Percentiles rank a stretch among this genome's conserved stretches.
phyloP scores from a whole-genome alignment of 2,329 filamentous ascomycete genomes.

The Diaporthe sp. region DNA sequence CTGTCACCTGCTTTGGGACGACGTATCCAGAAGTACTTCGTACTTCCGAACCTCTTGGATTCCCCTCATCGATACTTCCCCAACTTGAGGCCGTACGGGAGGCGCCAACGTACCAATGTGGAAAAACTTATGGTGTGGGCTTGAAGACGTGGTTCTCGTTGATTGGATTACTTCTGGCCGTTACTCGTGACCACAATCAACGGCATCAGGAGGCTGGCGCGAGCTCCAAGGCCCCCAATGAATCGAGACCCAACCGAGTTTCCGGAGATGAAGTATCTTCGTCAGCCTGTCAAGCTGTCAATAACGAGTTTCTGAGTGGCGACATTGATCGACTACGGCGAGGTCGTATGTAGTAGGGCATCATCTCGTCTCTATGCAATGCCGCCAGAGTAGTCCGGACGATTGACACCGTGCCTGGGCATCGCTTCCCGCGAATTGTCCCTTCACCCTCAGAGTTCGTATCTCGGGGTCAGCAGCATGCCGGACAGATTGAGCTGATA shows the following conservation, averaged over 20 bases:
- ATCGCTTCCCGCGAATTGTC: background rate
- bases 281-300: background rate
- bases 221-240: slow-evolving; percentile 37
- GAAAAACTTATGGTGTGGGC: slow-evolving; percentile 43
- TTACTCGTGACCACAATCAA: slow-evolving; percentile 42
- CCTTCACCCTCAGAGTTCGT: background rate
- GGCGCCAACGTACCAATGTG: slow-evolving; percentile 36
- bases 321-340: background rate
- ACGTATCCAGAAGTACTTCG: slow-evolving; percentile 21
- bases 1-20: slow-evolving; percentile 16
- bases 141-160: slow-evolving; percentile 46
- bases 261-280: background rate
- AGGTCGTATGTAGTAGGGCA: background rate
- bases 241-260: slow-evolving; percentile 41
- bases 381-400: background rate
- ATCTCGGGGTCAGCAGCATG: background rate
- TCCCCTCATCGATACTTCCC: slow-evolving; percentile 30
- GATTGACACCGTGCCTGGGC: background rate
- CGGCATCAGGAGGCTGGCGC: slow-evolving; percentile 41
- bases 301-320: background rate
- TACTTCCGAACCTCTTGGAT: slow-evolving; percentile 24
- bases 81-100: slow-evolving; percentile 26
- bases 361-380: background rate
- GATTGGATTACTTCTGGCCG: slow-evolving; percentile 43
- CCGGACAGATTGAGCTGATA: slow-evolving; percentile 4